phyloP scores from a whole-genome alignment of 176 grass and related monocot species.

The Cenchrus purpureus region DNA sequence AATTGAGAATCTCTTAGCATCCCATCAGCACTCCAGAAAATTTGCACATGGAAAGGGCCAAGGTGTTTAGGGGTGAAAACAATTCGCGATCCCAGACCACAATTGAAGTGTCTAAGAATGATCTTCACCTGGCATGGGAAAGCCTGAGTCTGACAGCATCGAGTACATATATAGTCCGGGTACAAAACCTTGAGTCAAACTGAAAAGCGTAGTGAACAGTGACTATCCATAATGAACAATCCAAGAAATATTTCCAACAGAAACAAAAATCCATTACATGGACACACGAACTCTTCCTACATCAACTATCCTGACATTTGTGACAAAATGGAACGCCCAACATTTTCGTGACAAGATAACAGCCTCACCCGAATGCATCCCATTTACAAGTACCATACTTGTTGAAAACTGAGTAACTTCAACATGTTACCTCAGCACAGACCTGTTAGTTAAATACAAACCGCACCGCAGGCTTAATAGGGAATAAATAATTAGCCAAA shows the following conservation, averaged over 20 bases:
- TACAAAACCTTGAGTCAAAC: background rate
- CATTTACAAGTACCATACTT: background rate
- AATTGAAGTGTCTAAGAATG: background rate
- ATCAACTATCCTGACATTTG: background rate
- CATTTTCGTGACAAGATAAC: background rate
- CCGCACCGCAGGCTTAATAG: background rate
- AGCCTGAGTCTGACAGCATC: background rate
- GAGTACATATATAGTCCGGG: background rate
- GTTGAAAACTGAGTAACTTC: background rate
- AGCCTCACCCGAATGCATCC: background rate
- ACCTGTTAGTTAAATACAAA: background rate
- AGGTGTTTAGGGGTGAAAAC: background rate
- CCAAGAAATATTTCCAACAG: background rate
- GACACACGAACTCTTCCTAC: background rate
- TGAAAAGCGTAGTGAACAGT: background rate
- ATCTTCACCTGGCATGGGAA: background rate
- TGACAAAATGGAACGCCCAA: background rate
- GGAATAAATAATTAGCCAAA: background rate
- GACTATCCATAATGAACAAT: background rate
- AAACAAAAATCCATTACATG: background rate
- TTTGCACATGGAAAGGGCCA: background rate
- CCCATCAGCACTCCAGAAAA: too few species aligned
- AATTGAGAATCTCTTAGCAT: too few species aligned
- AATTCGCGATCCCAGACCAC: background rate
- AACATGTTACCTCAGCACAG: background rate